Percentiles rank a stretch among this genome's conserved stretches.
Evolutionary conservation across 2,329 filamentous ascomycete genomes (phyloP).

Genomic region (Trichoderma polysporum): DNA sequence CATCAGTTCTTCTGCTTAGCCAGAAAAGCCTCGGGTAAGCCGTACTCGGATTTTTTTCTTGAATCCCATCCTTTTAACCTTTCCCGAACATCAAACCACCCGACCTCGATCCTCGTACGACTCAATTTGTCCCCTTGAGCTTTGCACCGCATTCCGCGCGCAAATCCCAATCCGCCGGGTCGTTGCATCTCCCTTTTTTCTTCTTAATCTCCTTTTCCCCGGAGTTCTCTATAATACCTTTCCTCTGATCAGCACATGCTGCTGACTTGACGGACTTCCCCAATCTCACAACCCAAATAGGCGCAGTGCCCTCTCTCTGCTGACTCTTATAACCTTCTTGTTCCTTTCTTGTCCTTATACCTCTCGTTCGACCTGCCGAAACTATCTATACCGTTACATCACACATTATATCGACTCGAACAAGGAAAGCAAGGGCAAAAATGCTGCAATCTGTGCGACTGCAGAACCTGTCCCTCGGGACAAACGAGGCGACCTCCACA

Average conservation of each 20-base stretch:
- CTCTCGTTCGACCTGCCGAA: neutral
- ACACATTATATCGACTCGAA: too few relatives aligned
- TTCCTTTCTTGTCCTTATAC: neutral
- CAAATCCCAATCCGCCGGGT: neutral
- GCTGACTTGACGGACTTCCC: neutral
- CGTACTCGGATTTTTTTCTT: constrained; percentile 10
- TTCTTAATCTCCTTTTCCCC: neutral
- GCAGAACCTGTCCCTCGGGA: constrained; percentile 26
- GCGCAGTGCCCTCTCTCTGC: neutral
- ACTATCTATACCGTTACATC: neutral
- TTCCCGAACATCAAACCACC: constrained; percentile 13
- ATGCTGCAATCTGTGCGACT: constrained; percentile 19
- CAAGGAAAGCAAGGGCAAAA: neutral
- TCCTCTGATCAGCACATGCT: neutral
- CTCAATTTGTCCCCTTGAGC: neutral
- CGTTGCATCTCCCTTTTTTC: neutral
- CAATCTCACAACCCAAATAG: neutral
- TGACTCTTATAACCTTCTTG: neutral
- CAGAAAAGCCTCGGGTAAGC: constrained; percentile 18
- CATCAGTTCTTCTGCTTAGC: too few relatives aligned
- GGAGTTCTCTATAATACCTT: neutral
- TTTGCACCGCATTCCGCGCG: neutral
- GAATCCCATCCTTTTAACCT: neutral
- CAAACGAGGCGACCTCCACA: constrained; percentile 44
- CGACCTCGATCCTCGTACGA: constrained; percentile 14